Percentiles rank a stretch among this genome's conserved stretches.
Conservation (phyloP, 1,284 basidiomycete genomes). For the Sanghuangporus weigelae region DNA sequence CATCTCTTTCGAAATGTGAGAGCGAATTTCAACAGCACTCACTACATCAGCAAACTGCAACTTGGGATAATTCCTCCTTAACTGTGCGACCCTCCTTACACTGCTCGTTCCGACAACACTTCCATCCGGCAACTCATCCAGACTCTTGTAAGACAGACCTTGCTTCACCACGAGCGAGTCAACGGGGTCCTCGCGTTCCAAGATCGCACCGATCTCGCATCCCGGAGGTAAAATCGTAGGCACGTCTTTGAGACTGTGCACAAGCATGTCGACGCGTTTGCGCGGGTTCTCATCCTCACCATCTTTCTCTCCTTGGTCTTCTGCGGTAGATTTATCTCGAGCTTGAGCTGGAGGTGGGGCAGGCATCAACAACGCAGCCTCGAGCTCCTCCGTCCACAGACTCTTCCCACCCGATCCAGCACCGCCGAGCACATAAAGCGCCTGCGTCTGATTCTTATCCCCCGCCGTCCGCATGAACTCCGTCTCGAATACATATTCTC, state of each 20-base stretch:
- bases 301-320: not conserved
- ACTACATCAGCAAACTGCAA: slow-evolving; percentile 89
- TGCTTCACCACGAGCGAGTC: slow-evolving; percentile 88
- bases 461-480: slow-evolving; percentile 88
- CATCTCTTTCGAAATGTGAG: slow-evolving; percentile 2
- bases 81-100: slow-evolving; percentile 88
- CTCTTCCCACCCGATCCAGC: slow-evolving; percentile 56
- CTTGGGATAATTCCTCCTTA: slow-evolving; percentile 75
- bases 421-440: slow-evolving; percentile 66
- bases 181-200: slow-evolving; percentile 85
- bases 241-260: slow-evolving; percentile 93
- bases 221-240: slow-evolving; percentile 85
- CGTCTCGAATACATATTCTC: slow-evolving; percentile 49
- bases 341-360: not conserved
- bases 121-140: slow-evolving; percentile 86
- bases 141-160: slow-evolving; percentile 64
- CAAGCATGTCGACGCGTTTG: slow-evolving; percentile 77
- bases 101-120: slow-evolving; percentile 93
- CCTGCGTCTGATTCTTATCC: slow-evolving; percentile 86
- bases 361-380: slow-evolving; percentile 58
- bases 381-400: slow-evolving; percentile 94
- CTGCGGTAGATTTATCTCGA: not conserved
- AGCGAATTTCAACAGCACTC: slow-evolving; percentile 33
- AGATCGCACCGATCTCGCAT: slow-evolving; percentile 81
- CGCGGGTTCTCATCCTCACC: slow-evolving; percentile 38